Evolutionary conservation across 306 rosid species (phyloP).

Genomic region (Cercis canadensis): DNA sequence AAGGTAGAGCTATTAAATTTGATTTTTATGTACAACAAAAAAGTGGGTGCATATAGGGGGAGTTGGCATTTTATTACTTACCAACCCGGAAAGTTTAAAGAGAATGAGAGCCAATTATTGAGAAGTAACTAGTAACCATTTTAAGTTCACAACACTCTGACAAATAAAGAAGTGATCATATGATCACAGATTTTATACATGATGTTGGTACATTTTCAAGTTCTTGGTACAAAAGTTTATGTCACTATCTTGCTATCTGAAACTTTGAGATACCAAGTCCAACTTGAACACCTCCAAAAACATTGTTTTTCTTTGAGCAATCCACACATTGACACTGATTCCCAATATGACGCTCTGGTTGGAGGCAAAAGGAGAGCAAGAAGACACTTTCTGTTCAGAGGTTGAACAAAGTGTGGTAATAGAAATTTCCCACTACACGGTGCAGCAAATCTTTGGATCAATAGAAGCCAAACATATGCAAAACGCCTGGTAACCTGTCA

Average conservation of each 20-base stretch:
- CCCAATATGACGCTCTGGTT: background rate
- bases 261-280: too few species aligned
- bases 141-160: too few species aligned
- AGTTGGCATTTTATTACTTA: too few species aligned
- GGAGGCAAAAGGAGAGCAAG: conserved; percentile 7
- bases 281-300: too few species aligned
- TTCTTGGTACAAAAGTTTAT: background rate
- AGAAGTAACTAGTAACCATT: too few species aligned
- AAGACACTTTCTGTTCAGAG: conserved; percentile 54
- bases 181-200: background rate
- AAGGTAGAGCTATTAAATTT: too few species aligned
- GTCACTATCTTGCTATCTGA: too few species aligned
- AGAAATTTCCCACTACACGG: conserved; percentile 46
- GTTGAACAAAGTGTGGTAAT: conserved; percentile 49
- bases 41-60: too few species aligned
- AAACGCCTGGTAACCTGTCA: conserved; percentile 98
- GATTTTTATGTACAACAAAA: too few species aligned
- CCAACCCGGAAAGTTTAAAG: too few species aligned
- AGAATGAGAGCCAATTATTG: too few species aligned
- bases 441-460: conserved; percentile 89
- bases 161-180: too few species aligned
- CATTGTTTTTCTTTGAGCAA: conserved; percentile 17
- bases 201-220: background rate
- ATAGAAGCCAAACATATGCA: conserved; percentile 88
- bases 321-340: background rate